Conservation (phyloP, 805 yeast genomes). For the Candida golubevii region DNA sequence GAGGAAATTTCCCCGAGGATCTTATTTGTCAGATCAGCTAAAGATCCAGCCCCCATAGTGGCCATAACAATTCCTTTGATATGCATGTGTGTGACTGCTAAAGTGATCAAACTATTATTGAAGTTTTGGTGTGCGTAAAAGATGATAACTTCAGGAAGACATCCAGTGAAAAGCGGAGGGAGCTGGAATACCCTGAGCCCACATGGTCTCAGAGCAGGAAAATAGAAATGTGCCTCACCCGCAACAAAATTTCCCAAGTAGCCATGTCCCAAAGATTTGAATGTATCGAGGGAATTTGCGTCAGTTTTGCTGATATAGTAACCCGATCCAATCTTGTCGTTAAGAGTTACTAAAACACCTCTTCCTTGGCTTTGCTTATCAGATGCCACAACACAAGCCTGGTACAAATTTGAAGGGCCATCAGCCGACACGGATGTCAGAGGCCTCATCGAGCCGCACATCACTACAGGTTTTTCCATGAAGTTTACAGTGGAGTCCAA, state of each 20-base stretch:
- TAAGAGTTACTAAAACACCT: slow-evolving; percentile 60
- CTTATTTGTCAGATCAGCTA: slow-evolving; percentile 48
- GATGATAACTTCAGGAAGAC: slow-evolving; percentile 46
- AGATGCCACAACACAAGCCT: slow-evolving; percentile 63
- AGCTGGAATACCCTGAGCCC: slow-evolving; percentile 32
- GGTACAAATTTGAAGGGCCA: slow-evolving; percentile 69
- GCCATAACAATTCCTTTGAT: slow-evolving; percentile 60
- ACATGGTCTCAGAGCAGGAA: slow-evolving; percentile 57
- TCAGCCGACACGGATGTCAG: slow-evolving; percentile 66
- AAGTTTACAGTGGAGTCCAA: slow-evolving; percentile 44
- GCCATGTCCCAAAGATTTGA: slow-evolving; percentile 65
- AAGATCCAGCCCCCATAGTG: slow-evolving; percentile 69
- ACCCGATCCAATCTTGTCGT: slow-evolving; percentile 67
- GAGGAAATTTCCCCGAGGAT: slow-evolving; percentile 37
- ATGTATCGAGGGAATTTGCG: slow-evolving; percentile 67
- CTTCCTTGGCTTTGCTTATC: slow-evolving; percentile 47
- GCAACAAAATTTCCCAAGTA: slow-evolving; percentile 67
- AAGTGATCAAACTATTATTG: slow-evolving; percentile 43
- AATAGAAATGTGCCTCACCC: slow-evolving; percentile 60
- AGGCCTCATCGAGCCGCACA: slow-evolving; percentile 75
- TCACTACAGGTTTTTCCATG: slow-evolving; percentile 49
- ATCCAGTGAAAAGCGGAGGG: slow-evolving; percentile 19
- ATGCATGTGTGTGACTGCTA: slow-evolving; percentile 42
- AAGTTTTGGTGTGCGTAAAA: slow-evolving; percentile 61
- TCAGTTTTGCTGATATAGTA: slow-evolving; percentile 67